Evolutionary conservation across 805 yeast genomes (phyloP).

Genomic region (Pichia exigua): DNA sequence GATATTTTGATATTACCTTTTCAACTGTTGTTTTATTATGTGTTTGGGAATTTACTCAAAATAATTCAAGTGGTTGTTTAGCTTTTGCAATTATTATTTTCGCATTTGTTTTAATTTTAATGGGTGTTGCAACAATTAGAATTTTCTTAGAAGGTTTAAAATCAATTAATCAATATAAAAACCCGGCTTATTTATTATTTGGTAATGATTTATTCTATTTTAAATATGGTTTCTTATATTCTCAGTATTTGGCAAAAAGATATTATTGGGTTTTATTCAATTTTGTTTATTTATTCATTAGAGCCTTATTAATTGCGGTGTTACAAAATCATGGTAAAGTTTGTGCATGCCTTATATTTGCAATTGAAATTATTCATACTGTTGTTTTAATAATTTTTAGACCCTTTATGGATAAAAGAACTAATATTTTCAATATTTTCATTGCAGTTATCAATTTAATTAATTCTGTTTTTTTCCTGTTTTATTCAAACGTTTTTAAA

Average conservation of each 20-base stretch:
- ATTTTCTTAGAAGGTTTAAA: constrained; percentile 69
- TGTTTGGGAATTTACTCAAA: constrained; percentile 81
- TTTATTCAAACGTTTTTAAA: constrained; percentile 76
- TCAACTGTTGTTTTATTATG: constrained; percentile 79
- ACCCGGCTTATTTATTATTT: constrained; percentile 85
- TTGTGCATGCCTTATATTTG: constrained; percentile 72
- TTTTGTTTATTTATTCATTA: constrained; percentile 57
- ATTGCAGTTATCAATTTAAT: constrained; percentile 72
- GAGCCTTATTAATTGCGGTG: constrained; percentile 80
- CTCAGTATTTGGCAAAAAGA: constrained; percentile 80
- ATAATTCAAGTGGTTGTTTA: constrained; percentile 77
- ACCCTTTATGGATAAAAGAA: constrained; percentile 92
- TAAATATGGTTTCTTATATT: constrained; percentile 86
- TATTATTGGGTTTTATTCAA: constrained; percentile 74
- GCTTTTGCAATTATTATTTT: constrained; percentile 73
- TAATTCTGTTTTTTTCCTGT: constrained; percentile 80
- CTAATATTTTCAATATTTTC: constrained; percentile 86
- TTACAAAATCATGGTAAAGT: constrained; percentile 74
- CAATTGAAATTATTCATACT: constrained; percentile 65
- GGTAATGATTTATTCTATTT: constrained; percentile 78
- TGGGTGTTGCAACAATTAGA: constrained; percentile 64
- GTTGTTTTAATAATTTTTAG: constrained; percentile 57
- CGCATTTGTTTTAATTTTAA: constrained; percentile 45
- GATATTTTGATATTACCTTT: constrained; percentile 75
- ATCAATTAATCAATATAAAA: constrained; percentile 66